Evolutionary conservation across 164 flowering plant species (phyloP).

Genomic region (Stephania cephalantha): DNA sequence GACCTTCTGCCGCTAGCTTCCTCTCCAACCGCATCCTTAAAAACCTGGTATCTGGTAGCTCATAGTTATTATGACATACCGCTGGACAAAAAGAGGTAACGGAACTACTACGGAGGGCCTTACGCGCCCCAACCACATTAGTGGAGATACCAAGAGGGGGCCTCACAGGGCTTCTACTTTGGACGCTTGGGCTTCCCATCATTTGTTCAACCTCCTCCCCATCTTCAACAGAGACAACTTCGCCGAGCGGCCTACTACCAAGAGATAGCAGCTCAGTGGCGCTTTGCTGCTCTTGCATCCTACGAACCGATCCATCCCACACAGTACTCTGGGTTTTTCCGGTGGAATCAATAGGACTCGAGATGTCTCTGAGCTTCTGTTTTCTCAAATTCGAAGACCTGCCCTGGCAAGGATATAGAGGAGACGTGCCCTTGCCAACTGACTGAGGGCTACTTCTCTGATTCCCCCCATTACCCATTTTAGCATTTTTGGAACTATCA

Average conservation of each 20-base stretch:
- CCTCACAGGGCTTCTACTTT: slow-evolving; percentile 72
- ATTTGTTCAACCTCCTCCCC: slow-evolving; percentile 93
- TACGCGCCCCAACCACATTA: slow-evolving; percentile 33
- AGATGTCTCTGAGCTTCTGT: slow-evolving; percentile 43
- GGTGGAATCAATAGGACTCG: slow-evolving; percentile 54
- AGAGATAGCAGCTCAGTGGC: slow-evolving; percentile 56
- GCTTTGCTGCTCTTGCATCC: slow-evolving; percentile 56
- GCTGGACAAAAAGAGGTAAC: slow-evolving; percentile 17
- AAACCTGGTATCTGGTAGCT: slow-evolving; percentile 63
- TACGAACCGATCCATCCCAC: slow-evolving; percentile 33
- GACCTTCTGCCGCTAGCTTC: slow-evolving; percentile 51
- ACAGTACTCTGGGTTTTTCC: slow-evolving; percentile 31
- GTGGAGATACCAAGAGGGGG: slow-evolving; percentile 82
- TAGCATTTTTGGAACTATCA: slow-evolving; percentile 23
- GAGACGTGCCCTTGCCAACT: slow-evolving; percentile 37
- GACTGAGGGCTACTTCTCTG: slow-evolving; percentile 40
- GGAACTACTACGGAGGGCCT: slow-evolving; percentile 28
- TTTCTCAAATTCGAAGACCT: slow-evolving; percentile 42
- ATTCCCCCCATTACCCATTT: slow-evolving; percentile 26
- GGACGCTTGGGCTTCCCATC: slow-evolving; percentile 57
- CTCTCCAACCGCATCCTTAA: slow-evolving; percentile 46
- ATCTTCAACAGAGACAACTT: slow-evolving; percentile 73
- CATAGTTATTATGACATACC: slow-evolving; percentile 45
- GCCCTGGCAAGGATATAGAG: slow-evolving; percentile 53
- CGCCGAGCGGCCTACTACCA: slow-evolving; percentile 63